Base-by-base conservation (phyloP, 1,139 yeast genomes). In the Hansenula sp. region DNA sequence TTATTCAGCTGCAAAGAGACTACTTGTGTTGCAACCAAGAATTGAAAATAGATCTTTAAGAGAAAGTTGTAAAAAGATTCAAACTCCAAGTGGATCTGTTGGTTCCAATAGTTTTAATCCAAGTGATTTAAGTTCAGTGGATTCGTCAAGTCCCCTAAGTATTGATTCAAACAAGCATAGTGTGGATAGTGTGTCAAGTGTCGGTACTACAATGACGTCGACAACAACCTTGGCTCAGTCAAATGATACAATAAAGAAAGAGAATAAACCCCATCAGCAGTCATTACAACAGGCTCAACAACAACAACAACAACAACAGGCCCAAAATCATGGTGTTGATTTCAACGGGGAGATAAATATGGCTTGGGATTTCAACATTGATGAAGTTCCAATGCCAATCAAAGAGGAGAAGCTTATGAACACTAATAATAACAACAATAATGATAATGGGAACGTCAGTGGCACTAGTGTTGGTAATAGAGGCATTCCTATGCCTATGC, bases 1-100 rank as follows among this genome's bases (percentile, higher is more conserved):
- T 16, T 57, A 56, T 42, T 40, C 54, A 4, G 58, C 58, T 24
- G 61, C 61, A 2, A 57, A 56, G 49, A 52, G 53, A 40, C 47
- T 57, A 21, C 41, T 57, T 39, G 52, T 47, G 0, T 42, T 56
- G 2, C 60, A 57, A 41, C 57, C 58, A 24, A 47, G 61, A 28
- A 57, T 57, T 28, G 61, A 57, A 41, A 57, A 57, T 39, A 48
- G 60, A 44, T 50, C 50, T 8, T 38, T 55, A 10, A 51, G 61
- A 45, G 61, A 57, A 38, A 47, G 50, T 30, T 55, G 55, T 34
- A 55, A 51, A 40, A 51, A 47, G 12, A 28, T 46, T 5, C 58
- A 54, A 40, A 18, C 15, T 9, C 17, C 36, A 32, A 6, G 30
- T 38, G 25, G 25, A 9, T 5, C 33, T 40, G 21, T 33, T n/a